Evolutionary conservation across 257 asterid genomes (phyloP).

Genomic region (Orobanche coerulescens): DNA sequence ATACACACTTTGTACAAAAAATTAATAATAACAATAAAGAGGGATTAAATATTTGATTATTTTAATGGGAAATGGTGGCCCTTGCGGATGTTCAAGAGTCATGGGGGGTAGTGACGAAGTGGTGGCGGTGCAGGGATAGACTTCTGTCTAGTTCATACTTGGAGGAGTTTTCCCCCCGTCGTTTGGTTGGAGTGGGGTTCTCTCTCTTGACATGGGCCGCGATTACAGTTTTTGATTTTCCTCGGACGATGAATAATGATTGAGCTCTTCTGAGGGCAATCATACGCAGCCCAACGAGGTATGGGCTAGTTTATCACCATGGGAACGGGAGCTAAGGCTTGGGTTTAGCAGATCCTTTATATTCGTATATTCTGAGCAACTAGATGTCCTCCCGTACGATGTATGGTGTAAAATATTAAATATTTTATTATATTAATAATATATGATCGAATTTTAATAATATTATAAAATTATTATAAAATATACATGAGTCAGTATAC

Average conservation of each 20-base stretch:
- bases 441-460: too few species aligned
- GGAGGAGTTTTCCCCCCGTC: neutral
- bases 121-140: constrained; percentile 1
- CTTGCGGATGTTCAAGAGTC: constrained; percentile 7
- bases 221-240: neutral
- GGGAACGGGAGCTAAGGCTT: too few species aligned
- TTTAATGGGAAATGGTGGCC: neutral
- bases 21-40: neutral
- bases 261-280: neutral
- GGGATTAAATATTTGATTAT: neutral
- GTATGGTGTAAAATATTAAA: too few species aligned
- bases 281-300: neutral
- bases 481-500: too few species aligned
- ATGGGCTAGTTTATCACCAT: too few species aligned
- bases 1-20: neutral
- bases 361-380: too few species aligned
- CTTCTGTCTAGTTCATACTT: neutral
- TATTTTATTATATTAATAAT: too few species aligned
- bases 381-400: too few species aligned
- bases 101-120: neutral
- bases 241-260: too few species aligned
- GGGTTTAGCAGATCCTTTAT: too few species aligned
- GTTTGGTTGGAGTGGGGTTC: too few species aligned
- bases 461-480: too few species aligned
- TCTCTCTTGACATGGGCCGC: neutral